Evolutionary conservation across 805 yeast species (phyloP), one percentile per base, ranked within the genome.

Genomic region (Debaryomyces castellii): DNA sequence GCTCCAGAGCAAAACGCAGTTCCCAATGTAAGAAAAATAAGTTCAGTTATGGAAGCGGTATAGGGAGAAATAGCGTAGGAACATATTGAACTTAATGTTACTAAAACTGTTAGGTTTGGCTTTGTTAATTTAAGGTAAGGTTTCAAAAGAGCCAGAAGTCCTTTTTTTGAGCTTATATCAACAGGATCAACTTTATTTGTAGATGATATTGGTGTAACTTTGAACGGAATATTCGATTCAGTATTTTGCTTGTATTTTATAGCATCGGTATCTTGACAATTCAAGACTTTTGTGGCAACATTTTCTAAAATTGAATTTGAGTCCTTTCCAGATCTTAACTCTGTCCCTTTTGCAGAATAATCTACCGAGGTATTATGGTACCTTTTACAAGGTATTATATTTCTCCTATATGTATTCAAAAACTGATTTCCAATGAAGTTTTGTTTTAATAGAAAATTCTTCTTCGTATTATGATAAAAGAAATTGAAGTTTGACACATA

Each of bases 21-120:
- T 12, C 99, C 99, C 0, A 77, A 64, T 0, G 97, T 88, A 25
- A 94, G 71, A 53, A 82, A 82, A 25, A 87, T 57, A 40, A 94
- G 75, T 50, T 88, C 84, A 5, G 80, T 70, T 3, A 92, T 63
- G 0, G 94, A 81, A 0, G 90, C 89, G 9, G 91, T 81, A 52
- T 77, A 77, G 1, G 99, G 98, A 0, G 96, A 88, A 24, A 94
- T 69, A 0, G 97, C 97, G 62, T 92, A 94, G 0, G 97, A 86
- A 51, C 97, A 89, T 57, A 94, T 89, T 0, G 97, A 86, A 44
- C 97, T 87, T 17, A 94, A 71, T 64, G 92, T 95, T 11, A 94
- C 96, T 33, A 94, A 69, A 5, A 90, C 80, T 0, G 97, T 88
- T 44, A 94, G 75, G 46, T 89, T 78, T 12, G 99, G 99, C 64